Percentiles rank a stretch among this genome's conserved stretches.
Conservation (phyloP, 179 eudicot genomes). For the Silene noctiflora region DNA sequence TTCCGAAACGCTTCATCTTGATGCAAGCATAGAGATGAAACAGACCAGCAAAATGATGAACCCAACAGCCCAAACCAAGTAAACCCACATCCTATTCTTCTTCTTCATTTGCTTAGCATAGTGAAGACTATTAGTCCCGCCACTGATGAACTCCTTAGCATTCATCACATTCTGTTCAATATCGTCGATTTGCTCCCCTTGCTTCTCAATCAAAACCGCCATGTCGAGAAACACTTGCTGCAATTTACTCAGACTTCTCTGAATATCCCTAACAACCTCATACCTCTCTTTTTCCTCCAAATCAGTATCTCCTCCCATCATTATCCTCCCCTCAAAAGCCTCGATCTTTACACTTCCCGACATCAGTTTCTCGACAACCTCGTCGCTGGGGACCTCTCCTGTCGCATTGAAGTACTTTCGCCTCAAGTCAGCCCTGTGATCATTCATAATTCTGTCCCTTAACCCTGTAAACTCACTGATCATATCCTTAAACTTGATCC, state of each 20-base stretch:
- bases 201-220: conserved; percentile 66
- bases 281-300: conserved; percentile 51
- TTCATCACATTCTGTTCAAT: conserved; percentile 61
- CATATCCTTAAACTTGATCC: conserved; percentile 46
- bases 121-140: conserved; percentile 55
- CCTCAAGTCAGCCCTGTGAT: conserved; percentile 50
- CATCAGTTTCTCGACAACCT: conserved; percentile 43
- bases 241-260: conserved; percentile 53
- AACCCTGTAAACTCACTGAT: conserved; percentile 47
- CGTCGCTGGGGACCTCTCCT: conserved; percentile 51
- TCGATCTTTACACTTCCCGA: conserved; percentile 36
- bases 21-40: conserved; percentile 32
- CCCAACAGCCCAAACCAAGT: conserved; percentile 43
- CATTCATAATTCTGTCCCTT: conserved; percentile 48
- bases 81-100: conserved; percentile 36
- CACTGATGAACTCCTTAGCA: conserved; percentile 51
- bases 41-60: conserved; percentile 56
- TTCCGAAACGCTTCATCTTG: conserved; percentile 8
- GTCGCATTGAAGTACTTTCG: conserved; percentile 45
- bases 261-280: conserved; percentile 55
- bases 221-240: conserved; percentile 77
- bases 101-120: conserved; percentile 67
- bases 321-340: conserved; percentile 32
- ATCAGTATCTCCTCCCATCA: conserved; percentile 23
- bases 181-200: conserved; percentile 56